Evolutionary conservation across 805 yeast species (phyloP).

Genomic region (Saturnispora kantuleensis): DNA sequence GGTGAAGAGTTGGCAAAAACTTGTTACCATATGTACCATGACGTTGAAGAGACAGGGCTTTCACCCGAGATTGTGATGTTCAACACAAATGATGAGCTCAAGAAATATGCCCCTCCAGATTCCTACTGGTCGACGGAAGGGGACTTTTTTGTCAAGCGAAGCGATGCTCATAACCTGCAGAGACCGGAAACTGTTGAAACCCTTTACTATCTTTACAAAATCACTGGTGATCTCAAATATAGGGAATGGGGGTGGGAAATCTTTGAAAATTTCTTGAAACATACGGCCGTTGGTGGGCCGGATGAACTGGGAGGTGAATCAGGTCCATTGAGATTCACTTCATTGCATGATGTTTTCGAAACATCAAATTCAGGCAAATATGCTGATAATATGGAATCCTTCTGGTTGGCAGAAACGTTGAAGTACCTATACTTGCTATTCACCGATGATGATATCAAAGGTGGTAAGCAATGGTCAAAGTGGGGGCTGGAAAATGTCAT

Average conservation of each 20-base stretch:
- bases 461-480: conserved; percentile 29
- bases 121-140: conserved; percentile 5
- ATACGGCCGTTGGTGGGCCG: conserved; percentile 31
- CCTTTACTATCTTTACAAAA: conserved; percentile 64
- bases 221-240: conserved; percentile 72
- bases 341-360: conserved; percentile 41
- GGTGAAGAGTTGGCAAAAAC: conserved; percentile 71
- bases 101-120: conserved; percentile 30
- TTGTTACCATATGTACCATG: conserved; percentile 78
- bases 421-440: conserved; percentile 75
- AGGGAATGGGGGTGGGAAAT: conserved; percentile 88
- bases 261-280: conserved; percentile 55
- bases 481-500: conserved; percentile 62
- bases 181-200: conserved; percentile 93
- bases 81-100: conserved; percentile 29
- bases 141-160: conserved; percentile 50
- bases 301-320: conserved; percentile 29
- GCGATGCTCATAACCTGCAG: conserved; percentile 77
- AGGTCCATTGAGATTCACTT: conserved; percentile 40
- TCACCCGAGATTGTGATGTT: conserved; percentile 86
- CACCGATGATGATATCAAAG: conserved; percentile 36
- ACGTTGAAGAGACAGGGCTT: conserved; percentile 60
- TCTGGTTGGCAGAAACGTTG: conserved; percentile 90
- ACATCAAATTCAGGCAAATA: not conserved
- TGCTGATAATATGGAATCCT: conserved; percentile 76